Evolutionary conservation across 2,329 filamentous ascomycete species (phyloP).

Genomic region (Xylaria arbuscula): DNA sequence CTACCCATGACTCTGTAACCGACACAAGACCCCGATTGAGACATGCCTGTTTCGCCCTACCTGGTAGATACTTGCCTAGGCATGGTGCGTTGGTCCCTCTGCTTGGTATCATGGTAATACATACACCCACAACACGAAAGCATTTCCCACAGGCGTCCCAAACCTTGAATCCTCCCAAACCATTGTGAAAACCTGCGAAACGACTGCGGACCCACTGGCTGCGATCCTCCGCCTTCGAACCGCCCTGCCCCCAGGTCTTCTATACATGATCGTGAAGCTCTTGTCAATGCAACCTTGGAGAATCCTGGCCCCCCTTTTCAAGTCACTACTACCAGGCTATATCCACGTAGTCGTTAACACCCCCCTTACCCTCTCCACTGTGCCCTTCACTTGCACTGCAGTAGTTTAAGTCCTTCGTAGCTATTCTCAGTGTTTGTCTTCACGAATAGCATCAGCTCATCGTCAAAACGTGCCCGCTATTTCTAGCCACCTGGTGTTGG

Average conservation of each 20-base stretch:
- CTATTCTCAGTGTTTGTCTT: constrained; percentile 31
- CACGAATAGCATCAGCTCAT: constrained; percentile 29
- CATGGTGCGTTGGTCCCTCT: constrained; percentile 14
- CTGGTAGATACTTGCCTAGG: neutral
- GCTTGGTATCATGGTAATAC: constrained; percentile 1
- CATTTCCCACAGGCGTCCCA: constrained; percentile 7
- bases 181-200: constrained; percentile 33
- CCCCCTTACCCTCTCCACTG: constrained; percentile 20
- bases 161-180: constrained; percentile 20
- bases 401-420: neutral
- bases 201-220: constrained; percentile 27
- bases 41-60: constrained; percentile 38
- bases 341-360: constrained; percentile 18
- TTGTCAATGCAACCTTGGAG: constrained; percentile 11
- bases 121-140: neutral
- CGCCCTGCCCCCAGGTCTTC: constrained; percentile 23
- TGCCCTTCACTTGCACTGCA: constrained; percentile 12
- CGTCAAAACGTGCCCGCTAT: constrained; percentile 28
- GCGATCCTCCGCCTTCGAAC: constrained; percentile 29
- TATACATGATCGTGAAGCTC: constrained; percentile 18
- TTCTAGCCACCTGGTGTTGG: constrained; percentile 48
- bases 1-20: constrained; percentile 40
- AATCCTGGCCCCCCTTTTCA: constrained; percentile 9
- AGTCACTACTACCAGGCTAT: constrained; percentile 24
- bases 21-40: constrained; percentile 41